Evolutionary conservation across 1,284 basidiomycete genomes (phyloP), one percentile per base, ranked within the genome.

Genomic region (Psilocybe mexicana): DNA sequence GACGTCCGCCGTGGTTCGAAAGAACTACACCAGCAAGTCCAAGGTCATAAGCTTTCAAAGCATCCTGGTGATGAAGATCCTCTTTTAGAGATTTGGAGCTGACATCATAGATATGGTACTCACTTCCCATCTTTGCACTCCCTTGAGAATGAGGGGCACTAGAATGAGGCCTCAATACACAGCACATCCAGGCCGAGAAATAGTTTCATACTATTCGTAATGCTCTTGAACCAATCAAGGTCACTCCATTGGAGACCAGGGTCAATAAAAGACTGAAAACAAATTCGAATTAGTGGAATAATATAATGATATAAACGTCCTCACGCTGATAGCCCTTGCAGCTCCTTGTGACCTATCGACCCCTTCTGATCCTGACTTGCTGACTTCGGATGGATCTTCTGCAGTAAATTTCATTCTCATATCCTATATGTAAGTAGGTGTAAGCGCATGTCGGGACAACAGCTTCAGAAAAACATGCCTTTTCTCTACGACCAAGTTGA

Each of bases 401-500:
- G 90, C 94, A 43, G 94, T 94, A 63, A 97, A 97, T 70, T 95
- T 96, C 82, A 92, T 92, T 42, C 96, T 82, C 96, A 98, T 98
- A 69, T 98, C 95, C 86, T 91, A 42, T 8, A 25, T 7, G 11
- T 14, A 4, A 3, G 18, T n/a, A 25, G 18, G 6, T 24, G 4
- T 43, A 26, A 12, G 24, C 6, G 25, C 10, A 44, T 38, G 18
- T 25, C 23, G n/a, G 28, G 12, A 36, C 3, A 10, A 8, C 35
- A 26, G n/a, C 6, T 35, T 11, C 3, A 25, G 2, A 1, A 11
- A 26, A 36, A 44, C 49, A 55, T 40, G 63, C 86, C 79, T 93
- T 92, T 72, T 95, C 93, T 50, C 94, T 84, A 18, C 93, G 83
- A 25, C 93, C 94, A n/a, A 97, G 85, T 67, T 96, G 94, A 3